Evolutionary conservation across 495 filamentous ascomycete genomes (phyloP), one percentile per base, ranked within the genome.

Genomic region (Daldinia bambusicola): DNA sequence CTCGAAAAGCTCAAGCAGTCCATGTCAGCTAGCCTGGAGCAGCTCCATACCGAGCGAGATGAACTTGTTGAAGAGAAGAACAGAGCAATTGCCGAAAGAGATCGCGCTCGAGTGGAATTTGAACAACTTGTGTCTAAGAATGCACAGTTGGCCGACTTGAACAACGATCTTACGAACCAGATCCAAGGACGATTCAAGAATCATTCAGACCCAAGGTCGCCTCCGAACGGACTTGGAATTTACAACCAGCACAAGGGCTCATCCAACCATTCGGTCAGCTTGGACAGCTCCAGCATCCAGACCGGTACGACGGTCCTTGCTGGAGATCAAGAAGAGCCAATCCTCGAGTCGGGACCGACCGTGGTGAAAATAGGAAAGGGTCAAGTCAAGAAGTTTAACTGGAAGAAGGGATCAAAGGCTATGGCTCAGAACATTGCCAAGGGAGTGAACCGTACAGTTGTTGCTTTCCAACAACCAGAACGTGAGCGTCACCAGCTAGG

Each of bases 401-500:
- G 95, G 95, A 97, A 97, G 86, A 97, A 96, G 79, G 94, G 93
- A 31, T 92, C 93, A 26, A 93, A 96, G 79, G 91, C 91, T 43
- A 90, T 98, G 60, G 93, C 94, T 38, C 97, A 98, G 81, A 94
- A 94, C 69, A 92, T 97, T 56, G 89, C 90, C 45, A 98, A 98
- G 81, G 93, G 94, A 41, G 88, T 97, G 74, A 97, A 96, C 75
- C 91, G 91, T 38, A 92, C 93, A 87, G 81, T 89, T 80, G 79
- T 89, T 77, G 66, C 83, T 45, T 84, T 85, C 78, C 82, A 84
- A 63, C 78, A 80, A 60, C 80, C 82, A 56, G 76, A 75, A 22
- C 78, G 78, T 30, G 72, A 71, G 85, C 83, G 86, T 77, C 77
- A 87, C 80, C 77, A 75, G 67, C 78, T 84, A 69, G 81, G 81